Evolutionary conservation across 257 asterid species (phyloP), one percentile per base, ranked within the genome.

Genomic region (Lycium ferocissimum): DNA sequence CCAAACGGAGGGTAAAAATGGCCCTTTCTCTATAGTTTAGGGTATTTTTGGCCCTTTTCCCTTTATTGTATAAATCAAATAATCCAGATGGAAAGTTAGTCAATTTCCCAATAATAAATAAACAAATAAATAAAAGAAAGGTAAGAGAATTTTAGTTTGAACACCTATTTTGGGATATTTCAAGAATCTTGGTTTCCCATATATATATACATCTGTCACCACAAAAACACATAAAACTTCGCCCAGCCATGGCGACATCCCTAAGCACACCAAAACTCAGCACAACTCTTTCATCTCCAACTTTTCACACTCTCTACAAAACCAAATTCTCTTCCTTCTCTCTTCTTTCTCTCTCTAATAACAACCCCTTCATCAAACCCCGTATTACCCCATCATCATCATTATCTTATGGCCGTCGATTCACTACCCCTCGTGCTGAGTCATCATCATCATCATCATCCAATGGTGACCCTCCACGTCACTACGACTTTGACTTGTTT

Each of bases 401-500:
- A 6, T 47, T 12, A 6, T 47, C 43, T 62, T 76, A 26, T 26
- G 38, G 62, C 82, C 63, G 91, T 86, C 92, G 91, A 90, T 75
- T 88, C 2, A 26, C 33, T 26, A 26, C 33, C 33, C 51, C 89
- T 84, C 90, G 94, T 9, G 94, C 97, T 7, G 98, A 93, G 49
- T 26, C 33, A 26, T 26, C 33, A 26, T 26, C 33, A 26, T 91
- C 92, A 26, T 26, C 33, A 26, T 26, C 33, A 81, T 65, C 92
- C 57, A 92, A 91, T 67, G 80, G 80, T 71, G 85, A 26, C 33
- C 84, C 92, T n/a, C 84, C 92, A 20, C 83, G 87, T 0, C 81
- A 90, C 40, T 96, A 92, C 83, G 99, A 96, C 87, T 96, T 87
- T 85, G 99, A 96, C 93, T 93, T 96, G 6, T 96, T 96, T 81